These are phyloP conservation scores for Rickenella mellea DNA, from an alignment of 768 basidiomycete genomes.

Conservation along the genomic window DNA sequence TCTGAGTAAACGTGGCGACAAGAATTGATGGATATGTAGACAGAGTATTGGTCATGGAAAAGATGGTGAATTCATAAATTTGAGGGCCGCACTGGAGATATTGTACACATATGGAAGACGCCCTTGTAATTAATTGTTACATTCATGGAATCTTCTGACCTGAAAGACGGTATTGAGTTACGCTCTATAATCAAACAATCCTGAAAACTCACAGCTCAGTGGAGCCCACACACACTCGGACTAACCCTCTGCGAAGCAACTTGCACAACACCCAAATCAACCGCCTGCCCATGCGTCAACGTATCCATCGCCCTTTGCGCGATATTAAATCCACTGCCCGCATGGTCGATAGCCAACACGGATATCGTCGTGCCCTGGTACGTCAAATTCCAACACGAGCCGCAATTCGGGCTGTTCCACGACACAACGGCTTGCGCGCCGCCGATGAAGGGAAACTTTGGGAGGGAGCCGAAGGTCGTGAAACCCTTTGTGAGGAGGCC, in stretches of 20 bases:
- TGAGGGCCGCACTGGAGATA: no score
- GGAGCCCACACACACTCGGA: neutral
- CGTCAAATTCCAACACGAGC: conserved; percentile 21
- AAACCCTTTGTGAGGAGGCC: conserved; percentile 25
- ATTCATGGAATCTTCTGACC: no score
- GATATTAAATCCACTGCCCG: conserved; percentile 10
- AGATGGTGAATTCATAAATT: no score
- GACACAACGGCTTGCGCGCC: conserved; percentile 22
- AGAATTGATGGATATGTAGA: no score
- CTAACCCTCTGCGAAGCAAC: conserved; percentile 5
- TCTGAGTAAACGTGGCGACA: no score
- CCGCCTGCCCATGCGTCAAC: conserved; percentile 11
- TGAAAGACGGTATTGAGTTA: no score
- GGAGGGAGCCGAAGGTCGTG: conserved; percentile 27
- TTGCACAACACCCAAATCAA: conserved; percentile 7
- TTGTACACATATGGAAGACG: no score
- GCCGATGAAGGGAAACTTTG: conserved; percentile 28
- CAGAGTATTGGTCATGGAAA: no score
- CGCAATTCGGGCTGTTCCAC: conserved; percentile 17
- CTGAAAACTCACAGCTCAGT: conserved; percentile 9
- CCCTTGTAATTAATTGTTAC: no score
- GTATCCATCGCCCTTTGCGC: conserved; percentile 9
- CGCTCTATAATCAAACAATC: no score
- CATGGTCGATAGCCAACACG: conserved; percentile 7
- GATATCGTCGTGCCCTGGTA: conserved; percentile 11